Conservation (phyloP, 2,329 filamentous ascomycete genomes). For the Capronia epimyces region DNA sequence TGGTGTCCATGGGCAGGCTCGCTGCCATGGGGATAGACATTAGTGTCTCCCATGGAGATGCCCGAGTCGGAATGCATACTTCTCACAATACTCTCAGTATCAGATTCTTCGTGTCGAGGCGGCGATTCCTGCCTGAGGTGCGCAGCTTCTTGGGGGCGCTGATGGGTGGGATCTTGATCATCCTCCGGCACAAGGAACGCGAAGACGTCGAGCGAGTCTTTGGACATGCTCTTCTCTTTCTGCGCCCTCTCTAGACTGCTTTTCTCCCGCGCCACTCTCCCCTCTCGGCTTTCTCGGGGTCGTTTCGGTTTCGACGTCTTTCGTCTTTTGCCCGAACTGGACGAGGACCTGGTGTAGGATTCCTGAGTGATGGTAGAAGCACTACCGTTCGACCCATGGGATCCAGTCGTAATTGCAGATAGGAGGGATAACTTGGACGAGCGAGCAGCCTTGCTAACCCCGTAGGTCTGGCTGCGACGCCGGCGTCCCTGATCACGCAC, state of each 20-base stretch:
- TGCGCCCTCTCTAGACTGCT: neutral
- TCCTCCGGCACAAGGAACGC: constrained; percentile 24
- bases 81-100: constrained; percentile 21
- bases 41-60: constrained; percentile 33
- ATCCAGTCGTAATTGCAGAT: constrained; percentile 24
- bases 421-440: constrained; percentile 29
- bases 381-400: constrained; percentile 28
- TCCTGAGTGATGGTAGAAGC: constrained; percentile 27
- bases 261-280: constrained; percentile 7
- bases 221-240: constrained; percentile 19
- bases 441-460: constrained; percentile 24
- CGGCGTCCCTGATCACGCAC: constrained; percentile 25
- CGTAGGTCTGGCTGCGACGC: constrained; percentile 23
- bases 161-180: neutral
- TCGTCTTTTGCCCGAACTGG: constrained; percentile 9
- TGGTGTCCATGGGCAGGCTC: constrained; percentile 7
- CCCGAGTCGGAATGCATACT: constrained; percentile 35
- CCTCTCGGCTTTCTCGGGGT: constrained; percentile 5
- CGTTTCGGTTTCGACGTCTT: constrained; percentile 14
- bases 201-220: constrained; percentile 25
- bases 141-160: constrained; percentile 4
- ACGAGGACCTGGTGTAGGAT: constrained; percentile 24
- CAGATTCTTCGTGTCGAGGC: constrained; percentile 18
- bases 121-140: neutral
- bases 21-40: constrained; percentile 20